A percentile compares a stretch with the other conserved stretches of the same genome.
phyloP scores from a whole-genome alignment of 495 filamentous ascomycete genomes.

The Hyaloscypha hepaticicola region DNA sequence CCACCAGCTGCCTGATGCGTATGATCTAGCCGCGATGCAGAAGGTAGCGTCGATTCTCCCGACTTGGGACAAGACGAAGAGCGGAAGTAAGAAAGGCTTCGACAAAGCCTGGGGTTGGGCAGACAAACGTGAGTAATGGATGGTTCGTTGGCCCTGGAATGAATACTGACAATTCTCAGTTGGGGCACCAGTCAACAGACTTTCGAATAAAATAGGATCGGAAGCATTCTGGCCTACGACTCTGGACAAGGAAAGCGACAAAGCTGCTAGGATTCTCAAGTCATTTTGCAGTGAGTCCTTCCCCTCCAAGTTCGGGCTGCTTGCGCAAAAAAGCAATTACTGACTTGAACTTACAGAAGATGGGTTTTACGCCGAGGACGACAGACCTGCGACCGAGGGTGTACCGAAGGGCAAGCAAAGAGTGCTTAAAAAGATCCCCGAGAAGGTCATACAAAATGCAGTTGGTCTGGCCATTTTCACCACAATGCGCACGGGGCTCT shows the following conservation, averaged over 20 bases:
- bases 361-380: constrained; percentile 42
- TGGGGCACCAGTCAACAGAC: constrained; percentile 68
- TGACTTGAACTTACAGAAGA: constrained; percentile 36
- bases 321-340: constrained; percentile 18
- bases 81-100: constrained; percentile 44
- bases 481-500: constrained; percentile 88
- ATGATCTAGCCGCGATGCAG: constrained; percentile 27
- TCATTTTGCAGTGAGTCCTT: constrained; percentile 68
- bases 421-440: constrained; percentile 79
- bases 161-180: constrained; percentile 28
- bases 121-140: constrained; percentile 39
- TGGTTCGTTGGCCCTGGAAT: neutral
- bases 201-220: constrained; percentile 69
- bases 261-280: constrained; percentile 75
- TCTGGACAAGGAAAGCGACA: constrained; percentile 78
- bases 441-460: constrained; percentile 76
- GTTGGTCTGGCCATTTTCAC: constrained; percentile 90
- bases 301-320: neutral
- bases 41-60: constrained; percentile 29
- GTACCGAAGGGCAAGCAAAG: constrained; percentile 64
- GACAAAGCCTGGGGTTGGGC: constrained; percentile 44
- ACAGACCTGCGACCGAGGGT: constrained; percentile 32
- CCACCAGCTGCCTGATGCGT: neutral
- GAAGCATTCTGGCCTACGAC: constrained; percentile 83
- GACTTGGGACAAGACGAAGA: constrained; percentile 41